Evolutionary conservation across 257 asterid species (phyloP).

Genomic region (Marsdenia floribunda): DNA sequence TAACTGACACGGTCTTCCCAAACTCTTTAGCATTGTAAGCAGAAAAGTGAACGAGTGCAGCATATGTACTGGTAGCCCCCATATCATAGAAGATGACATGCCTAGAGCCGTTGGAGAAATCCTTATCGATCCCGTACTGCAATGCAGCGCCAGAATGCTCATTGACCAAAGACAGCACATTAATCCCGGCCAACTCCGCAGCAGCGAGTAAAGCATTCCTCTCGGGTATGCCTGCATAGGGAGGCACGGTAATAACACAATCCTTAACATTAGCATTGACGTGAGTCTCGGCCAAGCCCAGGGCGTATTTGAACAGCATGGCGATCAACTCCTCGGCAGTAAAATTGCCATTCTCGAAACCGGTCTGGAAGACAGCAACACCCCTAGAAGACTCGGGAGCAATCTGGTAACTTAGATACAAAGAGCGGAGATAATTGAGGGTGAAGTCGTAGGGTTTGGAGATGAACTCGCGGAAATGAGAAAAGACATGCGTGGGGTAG

Average conservation of each 20-base stretch:
- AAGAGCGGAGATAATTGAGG: slow-evolving; percentile 28
- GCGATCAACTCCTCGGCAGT: slow-evolving; percentile 88
- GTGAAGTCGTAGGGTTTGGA: slow-evolving; percentile 51
- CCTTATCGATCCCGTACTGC: slow-evolving; percentile 98
- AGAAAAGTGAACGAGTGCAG: slow-evolving; percentile 88
- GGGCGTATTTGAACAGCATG: slow-evolving; percentile 74
- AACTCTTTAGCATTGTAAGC: slow-evolving; percentile 75
- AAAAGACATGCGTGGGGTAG: slow-evolving; percentile 72
- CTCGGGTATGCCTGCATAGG: slow-evolving; percentile 81
- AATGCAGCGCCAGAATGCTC: slow-evolving; percentile 97
- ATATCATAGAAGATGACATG: slow-evolving; percentile 87
- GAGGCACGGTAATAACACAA: slow-evolving; percentile 88
- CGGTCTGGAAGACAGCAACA: slow-evolving; percentile 48
- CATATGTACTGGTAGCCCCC: slow-evolving; percentile 95
- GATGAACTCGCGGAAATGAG: slow-evolving; percentile 61
- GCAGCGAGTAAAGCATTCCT: slow-evolving; percentile 68
- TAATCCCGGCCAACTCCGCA: slow-evolving; percentile 91
- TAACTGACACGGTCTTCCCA: slow-evolving; percentile 73
- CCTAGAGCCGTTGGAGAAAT: slow-evolving; percentile 78
- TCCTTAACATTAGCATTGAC: slow-evolving; percentile 65
- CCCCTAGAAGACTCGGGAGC: slow-evolving; percentile 40
- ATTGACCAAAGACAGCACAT: slow-evolving; percentile 81
- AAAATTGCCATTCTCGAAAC: slow-evolving; percentile 33
- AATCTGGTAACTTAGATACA: slow-evolving; percentile 47
- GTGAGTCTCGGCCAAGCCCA: slow-evolving; percentile 70